A percentile compares a stretch with the other conserved stretches of the same genome.
Conservation (phyloP, 257 asterid species). For the Lantana camara region DNA sequence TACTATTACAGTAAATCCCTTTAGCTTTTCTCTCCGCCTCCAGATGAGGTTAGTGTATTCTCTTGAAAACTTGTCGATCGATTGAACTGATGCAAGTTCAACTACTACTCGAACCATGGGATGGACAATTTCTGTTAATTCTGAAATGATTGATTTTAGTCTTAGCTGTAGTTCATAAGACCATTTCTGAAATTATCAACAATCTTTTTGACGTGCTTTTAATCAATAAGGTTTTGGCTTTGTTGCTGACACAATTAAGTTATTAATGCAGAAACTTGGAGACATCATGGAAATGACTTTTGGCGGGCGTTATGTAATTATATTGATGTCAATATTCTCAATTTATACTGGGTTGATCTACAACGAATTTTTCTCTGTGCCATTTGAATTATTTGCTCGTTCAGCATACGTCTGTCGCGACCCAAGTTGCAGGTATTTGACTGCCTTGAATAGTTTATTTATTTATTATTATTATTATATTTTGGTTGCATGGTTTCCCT, state of each 20-base stretch:
- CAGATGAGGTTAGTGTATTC: not conserved
- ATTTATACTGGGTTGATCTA: conserved; percentile 95
- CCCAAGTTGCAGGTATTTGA: conserved; percentile 81
- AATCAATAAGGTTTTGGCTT: conserved; percentile 10
- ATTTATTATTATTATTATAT: conserved; percentile 19
- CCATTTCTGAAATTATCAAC: conserved; percentile 4
- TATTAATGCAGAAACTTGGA: conserved; percentile 90
- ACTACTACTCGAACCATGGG: conserved; percentile 7
- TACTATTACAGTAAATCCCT: conserved; percentile 5
- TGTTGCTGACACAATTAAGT: conserved; percentile 21
- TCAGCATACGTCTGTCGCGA: conserved; percentile 96
- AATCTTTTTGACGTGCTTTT: conserved; percentile 4
- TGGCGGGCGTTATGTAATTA: conserved; percentile 93
- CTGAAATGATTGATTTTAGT: conserved; percentile 4
- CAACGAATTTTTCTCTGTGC: conserved; percentile 94
- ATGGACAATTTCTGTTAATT: conserved; percentile 10
- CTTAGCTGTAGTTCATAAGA: conserved; percentile 3
- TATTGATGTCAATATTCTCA: conserved; percentile 95
- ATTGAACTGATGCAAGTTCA: conserved; percentile 11
- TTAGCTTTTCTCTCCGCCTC: not conserved
- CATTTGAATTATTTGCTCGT: conserved; percentile 78
- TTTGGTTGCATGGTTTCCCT: conserved; percentile 31
- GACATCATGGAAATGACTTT: conserved; percentile 97
- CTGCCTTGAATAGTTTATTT: conserved; percentile 21
- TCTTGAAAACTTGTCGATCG: conserved; percentile 4